Base-by-base conservation (phyloP, 495 filamentous ascomycete genomes). In the Talaromyces liani region DNA sequence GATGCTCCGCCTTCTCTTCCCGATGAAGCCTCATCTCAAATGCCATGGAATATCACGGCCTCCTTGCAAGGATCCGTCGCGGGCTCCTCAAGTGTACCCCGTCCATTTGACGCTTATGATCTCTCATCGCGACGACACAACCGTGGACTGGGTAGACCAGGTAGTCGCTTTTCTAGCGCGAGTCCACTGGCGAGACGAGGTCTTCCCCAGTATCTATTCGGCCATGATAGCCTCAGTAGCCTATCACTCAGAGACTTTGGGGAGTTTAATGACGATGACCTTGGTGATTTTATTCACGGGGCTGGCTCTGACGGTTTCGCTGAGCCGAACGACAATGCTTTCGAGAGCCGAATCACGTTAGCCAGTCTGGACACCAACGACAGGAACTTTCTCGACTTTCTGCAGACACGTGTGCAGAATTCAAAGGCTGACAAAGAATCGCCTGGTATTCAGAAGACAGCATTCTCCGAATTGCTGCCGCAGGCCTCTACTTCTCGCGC, bases 31-130 rank as follows among this genome's bases (percentile, higher is more conserved):
- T 84, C 84, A 10, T 84, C 81, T 2, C 80, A 82, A 36, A 85
- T 90, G 81, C 88, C 88, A 49, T 91, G 88, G 88, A 90, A 90
- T 66, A 80, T 85, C 66, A 84, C 78, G 22, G 82, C 84, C 27
- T 89, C 87, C 3, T 65, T 82, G 3, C 79, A 83, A 53, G 83
- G 82, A 59, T 88, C 86, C 24, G 73, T 76, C n/a, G 78, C 75
- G 20, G 75, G 72, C 5, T 78, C 79, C 9, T 67, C 70, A 8
- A 73, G 74, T 36, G 71, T 76, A 16, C 68, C 75, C 25, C 78
- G 77, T 59, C 79, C 80, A 39, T 69, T 85, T 27, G 73, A 80
- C 10, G 83, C 79, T 55, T 75, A 79, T 64, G 86, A 87, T 20
- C 75, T 87, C 14, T 73, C 81, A 6, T 79, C 82, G 33, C 82